Base-by-base conservation (phyloP, 805 yeast genomes). In the Yarrowia keelungensis region DNA sequence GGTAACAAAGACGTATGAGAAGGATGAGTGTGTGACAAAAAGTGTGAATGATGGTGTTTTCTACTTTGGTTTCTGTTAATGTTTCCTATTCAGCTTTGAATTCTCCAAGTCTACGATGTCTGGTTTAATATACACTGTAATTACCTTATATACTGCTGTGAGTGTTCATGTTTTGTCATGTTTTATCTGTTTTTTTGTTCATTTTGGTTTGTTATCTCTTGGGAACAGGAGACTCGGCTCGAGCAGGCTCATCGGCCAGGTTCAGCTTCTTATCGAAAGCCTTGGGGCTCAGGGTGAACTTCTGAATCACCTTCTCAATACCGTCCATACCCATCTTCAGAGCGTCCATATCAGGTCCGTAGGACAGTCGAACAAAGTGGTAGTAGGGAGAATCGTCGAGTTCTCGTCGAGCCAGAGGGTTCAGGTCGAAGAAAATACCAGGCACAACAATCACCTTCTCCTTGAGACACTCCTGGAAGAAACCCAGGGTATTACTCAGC, bases 401-500 rank as follows among this genome's bases (percentile, higher is more conserved):
- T 65, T 79, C 81, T 73, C 82, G 75, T 72, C 81, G 75, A 53
- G 81, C 80, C 67, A 79, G 82, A 4, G 89, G 89, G 71, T 86
- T 86, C 71, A 86, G 80, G 74, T 86, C 85, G 74, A 86, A 86
- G 79, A 86, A 86, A 71, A 86, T 85, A 2, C 89, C 89, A 3
- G 89, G 89, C 19, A 86, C 89, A 41, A 84, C 83, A 73, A 86
- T 86, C 12, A 85, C 87, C 72, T 82, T 82, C 72, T 85, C 87
- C 72, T 85, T 88, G 51, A 86, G 77, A 70, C 87, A 85, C 75
- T 86, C 89, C 74, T 86, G 89, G 82, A 86, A 86, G 72, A 86
- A 86, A 0, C 89, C 89, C 50, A 86, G 79, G 73, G 88, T 84
- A 73, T 85, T 86, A 58, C 84, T 79, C 65, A 86, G 76, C 74